These are phyloP conservation scores for Hortaea sp. DNA, from an alignment of 2,329 filamentous ascomycete species.

Conservation along the genomic window DNA sequence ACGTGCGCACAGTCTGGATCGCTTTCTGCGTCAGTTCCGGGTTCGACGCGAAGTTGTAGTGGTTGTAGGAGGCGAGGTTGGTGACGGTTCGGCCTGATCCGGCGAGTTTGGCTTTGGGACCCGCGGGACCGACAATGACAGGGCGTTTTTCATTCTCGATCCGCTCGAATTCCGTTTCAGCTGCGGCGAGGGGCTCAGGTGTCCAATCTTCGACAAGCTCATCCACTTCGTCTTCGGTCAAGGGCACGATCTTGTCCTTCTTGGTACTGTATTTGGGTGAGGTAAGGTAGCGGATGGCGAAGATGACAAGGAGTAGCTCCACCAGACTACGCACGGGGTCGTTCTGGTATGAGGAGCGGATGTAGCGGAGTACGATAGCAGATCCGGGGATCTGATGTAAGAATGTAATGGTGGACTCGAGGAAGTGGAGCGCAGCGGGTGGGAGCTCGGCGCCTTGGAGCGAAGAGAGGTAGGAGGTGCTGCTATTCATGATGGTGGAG, in stretches of 20 bases:
- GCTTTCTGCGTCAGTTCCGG: conserved; percentile 91
- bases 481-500: conserved; percentile 5
- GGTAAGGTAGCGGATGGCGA: conserved; percentile 87
- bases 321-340: conserved; percentile 89
- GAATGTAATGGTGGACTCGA: conserved; percentile 44
- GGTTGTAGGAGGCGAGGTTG: conserved; percentile 92
- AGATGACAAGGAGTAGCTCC: conserved; percentile 86
- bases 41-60: conserved; percentile 92
- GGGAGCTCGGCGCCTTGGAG: conserved; percentile 45
- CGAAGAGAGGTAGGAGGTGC: conserved; percentile 7
- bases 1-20: conserved; percentile 84
- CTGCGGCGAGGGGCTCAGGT: conserved; percentile 78
- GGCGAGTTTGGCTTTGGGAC: conserved; percentile 73
- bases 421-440: conserved; percentile 44
- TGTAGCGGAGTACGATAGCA: conserved; percentile 86
- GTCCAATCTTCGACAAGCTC: conserved; percentile 95
- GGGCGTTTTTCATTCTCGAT: conserved; percentile 75
- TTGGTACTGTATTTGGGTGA: conserved; percentile 86
- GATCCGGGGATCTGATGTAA: conserved; percentile 92
- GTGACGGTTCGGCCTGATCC: conserved; percentile 66
- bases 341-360: conserved; percentile 94
- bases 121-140: conserved; percentile 79
- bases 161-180: conserved; percentile 65
- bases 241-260: conserved; percentile 78
- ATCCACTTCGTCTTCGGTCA: conserved; percentile 94